Evolutionary conservation across 2,329 filamentous ascomycete species (phyloP).

Genomic region (Spiromastix sp.): DNA sequence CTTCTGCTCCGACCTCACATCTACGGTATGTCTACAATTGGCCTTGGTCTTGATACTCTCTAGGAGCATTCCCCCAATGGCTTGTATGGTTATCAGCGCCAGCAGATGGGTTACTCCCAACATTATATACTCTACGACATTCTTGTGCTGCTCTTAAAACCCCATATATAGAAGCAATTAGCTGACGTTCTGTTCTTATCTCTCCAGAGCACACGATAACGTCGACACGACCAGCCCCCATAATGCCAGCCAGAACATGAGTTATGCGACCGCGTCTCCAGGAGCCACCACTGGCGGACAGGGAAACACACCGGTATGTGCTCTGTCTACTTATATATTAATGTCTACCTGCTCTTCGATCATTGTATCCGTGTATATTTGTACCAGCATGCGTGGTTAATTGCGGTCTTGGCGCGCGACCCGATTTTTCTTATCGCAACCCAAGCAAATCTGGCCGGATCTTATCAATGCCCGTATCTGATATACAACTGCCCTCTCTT

Average conservation of each 20-base stretch:
- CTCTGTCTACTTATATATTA: slow-evolving; percentile 6
- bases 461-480: slow-evolving; percentile 24
- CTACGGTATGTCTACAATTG: slow-evolving; percentile 37
- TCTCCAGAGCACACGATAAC: slow-evolving; percentile 5
- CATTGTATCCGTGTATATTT: slow-evolving; percentile 5
- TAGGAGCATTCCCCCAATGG: too few relatives aligned
- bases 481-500: slow-evolving; percentile 20
- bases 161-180: not conserved
- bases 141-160: too few relatives aligned
- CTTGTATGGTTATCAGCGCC: too few relatives aligned
- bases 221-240: slow-evolving; percentile 10
- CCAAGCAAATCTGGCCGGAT: slow-evolving; percentile 32
- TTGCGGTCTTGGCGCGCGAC: slow-evolving; percentile 24
- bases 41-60: too few relatives aligned
- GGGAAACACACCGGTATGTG: slow-evolving; percentile 38
- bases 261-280: slow-evolving; percentile 53
- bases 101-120: too few relatives aligned
- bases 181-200: slow-evolving; percentile 4
- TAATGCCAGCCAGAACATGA: slow-evolving; percentile 45
- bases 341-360: not conserved
- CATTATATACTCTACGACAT: too few relatives aligned
- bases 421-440: slow-evolving; percentile 37
- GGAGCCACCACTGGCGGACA: slow-evolving; percentile 56
- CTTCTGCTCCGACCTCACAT: slow-evolving; percentile 41
- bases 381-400: slow-evolving; percentile 14